A percentile compares a stretch with the other conserved stretches of the same genome.
These are phyloP conservation scores for Acer negundo DNA, from an alignment of 345 rosid genomes.

Conservation along the genomic window DNA sequence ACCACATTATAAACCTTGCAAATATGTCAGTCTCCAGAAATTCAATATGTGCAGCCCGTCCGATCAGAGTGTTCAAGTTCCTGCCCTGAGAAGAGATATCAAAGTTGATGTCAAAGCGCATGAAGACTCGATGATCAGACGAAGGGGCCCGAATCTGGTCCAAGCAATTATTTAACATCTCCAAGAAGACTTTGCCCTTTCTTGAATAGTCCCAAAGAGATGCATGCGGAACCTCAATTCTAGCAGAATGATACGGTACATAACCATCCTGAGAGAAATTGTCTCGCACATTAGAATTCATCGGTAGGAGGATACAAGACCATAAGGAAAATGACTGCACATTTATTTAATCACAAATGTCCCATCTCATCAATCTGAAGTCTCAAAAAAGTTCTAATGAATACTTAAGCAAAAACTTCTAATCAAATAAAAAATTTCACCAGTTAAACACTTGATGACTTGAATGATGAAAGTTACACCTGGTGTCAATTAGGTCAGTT, in stretches of 20 bases:
- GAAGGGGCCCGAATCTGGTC: conserved; percentile 89
- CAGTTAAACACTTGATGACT: not conserved
- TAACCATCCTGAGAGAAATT: conserved; percentile 79
- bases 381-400: not conserved
- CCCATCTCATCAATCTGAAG: not conserved
- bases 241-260: conserved; percentile 95
- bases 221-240: conserved; percentile 81
- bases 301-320: not conserved
- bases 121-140: conserved; percentile 64
- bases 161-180: conserved; percentile 91
- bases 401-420: not conserved
- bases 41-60: conserved; percentile 96
- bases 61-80: conserved; percentile 81
- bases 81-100: conserved; percentile 73
- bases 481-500: not conserved
- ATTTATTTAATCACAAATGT: not conserved
- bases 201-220: conserved; percentile 78
- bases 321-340: not conserved
- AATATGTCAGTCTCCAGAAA: conserved; percentile 88
- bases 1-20: conserved; percentile 94
- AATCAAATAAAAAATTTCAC: not conserved
- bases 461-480: not conserved
- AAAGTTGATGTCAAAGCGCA: conserved; percentile 93
- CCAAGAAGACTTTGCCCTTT: conserved; percentile 72
- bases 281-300: not conserved